Base-by-base conservation (phyloP, 257 asterid genomes). In the Nicotiana undulata region DNA sequence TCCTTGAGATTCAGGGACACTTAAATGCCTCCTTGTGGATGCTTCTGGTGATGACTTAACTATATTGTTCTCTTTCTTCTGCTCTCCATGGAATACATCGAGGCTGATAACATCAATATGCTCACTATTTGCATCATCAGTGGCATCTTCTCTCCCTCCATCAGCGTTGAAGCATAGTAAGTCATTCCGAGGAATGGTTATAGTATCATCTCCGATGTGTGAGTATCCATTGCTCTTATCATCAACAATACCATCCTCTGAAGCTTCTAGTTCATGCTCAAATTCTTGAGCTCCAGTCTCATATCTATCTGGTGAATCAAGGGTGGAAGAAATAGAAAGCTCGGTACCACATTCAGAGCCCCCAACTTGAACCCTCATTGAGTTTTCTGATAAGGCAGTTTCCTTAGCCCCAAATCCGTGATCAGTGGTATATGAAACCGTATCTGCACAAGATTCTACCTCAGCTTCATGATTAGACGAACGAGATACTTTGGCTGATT, bases 261-360 rank as follows among this genome's bases (percentile, higher is more conserved):
- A 31, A 85, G 63, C 80, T 82, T 90, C 82, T 9, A 63, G 68
- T 84, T 89, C 97, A 74, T 72, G 86, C 76, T 70, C 88, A 80
- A 86, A 66, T 32, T 86, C 87, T 79, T 79, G 80, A 74, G 60
- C 89, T 85, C 87, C 96, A 22, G 85, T 85, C 75, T 89, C 95
- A 24, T 89, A 87, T 81, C 94, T 88, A 87, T 89, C 94, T 10
- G 93, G 93, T 80, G 97, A 93, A 89, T 95, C 97, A 13, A 93
- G 92, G 80, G 97, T 90, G 22, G 98, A 95, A 61, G 97, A 84
- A 83, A 92, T 88, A 75, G 95, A 92, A 83, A 95, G 90, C 83
- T 92, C 97, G 53, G 98, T 95, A 51, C 91, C 98, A 88, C 97
- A 92, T 82, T 93, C 98, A 40, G 99, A 93, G 83, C 90, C 93